Evolutionary conservation across 768 basidiomycete genomes (phyloP), one percentile per base, ranked within the genome.

Genomic region (Epithele typhae): DNA sequence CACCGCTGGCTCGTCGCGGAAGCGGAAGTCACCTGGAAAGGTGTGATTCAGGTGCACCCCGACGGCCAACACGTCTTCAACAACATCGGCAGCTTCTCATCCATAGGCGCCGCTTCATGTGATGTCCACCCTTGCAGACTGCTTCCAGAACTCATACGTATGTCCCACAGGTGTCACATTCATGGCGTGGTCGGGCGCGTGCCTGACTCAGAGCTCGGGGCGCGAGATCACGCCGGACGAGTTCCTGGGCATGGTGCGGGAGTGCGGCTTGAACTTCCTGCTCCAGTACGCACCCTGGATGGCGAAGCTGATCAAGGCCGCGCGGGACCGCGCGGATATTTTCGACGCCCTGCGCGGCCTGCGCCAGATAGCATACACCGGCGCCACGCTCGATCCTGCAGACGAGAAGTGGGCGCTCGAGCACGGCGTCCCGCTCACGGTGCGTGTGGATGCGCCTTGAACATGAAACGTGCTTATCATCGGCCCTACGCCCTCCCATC

Each of bases 231-330:
- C 46, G 7, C 46, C 47, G 3, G 50, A 51, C n/a, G 51, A 52
- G 34, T 49, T 52, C 32, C 45, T 52, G 21, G 51, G 44, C 24
- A 49, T 52, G 48, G 51, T 52, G 2, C 43, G 41, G 46, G 30
- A 49, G 33, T 52, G 51, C 39, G 51, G 54, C n/a, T 38, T 55
- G n/a, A 52, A 43, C 40, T 45, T 37, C 41, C 45, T 56, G 5
- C 18, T 58, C 23, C 45, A 56, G 40, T 59, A 54, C 25, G 50
- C 55, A 14, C 36, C 36, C 14, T 59, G 58, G 58, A 48, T 59
- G 17, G 43, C 42, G 10, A 53, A 43, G 46, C 49, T 59, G 2
- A 35, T 50, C 21, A 19, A 30, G 11, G 49, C 45, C 14, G 58
- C 58, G 4, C 49, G 51, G 6, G n/a, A 38, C 25, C 45, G 51